phyloP scores from a whole-genome alignment of 345 rosid genomes.

The Aethionema arabicum region DNA sequence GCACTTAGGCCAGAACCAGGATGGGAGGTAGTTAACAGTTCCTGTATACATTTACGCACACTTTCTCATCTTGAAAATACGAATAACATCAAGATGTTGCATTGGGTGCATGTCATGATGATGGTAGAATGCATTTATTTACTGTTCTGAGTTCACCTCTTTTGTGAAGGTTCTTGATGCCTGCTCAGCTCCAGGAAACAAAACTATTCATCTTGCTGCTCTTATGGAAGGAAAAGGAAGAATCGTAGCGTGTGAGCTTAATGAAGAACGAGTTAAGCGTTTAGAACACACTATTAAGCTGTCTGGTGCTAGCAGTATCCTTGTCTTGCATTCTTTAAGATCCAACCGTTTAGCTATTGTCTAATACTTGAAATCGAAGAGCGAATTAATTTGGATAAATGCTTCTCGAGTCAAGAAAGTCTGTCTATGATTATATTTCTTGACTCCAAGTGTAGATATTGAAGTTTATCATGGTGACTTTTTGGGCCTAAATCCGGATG shows the following conservation, averaged over 20 bases:
- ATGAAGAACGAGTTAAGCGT: slow-evolving; percentile 64
- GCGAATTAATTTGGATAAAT: neutral
- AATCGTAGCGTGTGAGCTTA: slow-evolving; percentile 78
- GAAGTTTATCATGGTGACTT: slow-evolving; percentile 55
- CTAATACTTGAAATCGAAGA: slow-evolving; percentile 10
- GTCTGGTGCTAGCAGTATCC: slow-evolving; percentile 90
- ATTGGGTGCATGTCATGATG: slow-evolving; percentile 13
- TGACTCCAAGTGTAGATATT: slow-evolving; percentile 48
- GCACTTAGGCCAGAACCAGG: slow-evolving; percentile 75
- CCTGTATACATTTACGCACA: neutral
- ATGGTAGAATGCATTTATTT: slow-evolving; percentile 5
- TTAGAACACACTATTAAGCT: slow-evolving; percentile 69
- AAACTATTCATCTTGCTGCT: slow-evolving; percentile 94
- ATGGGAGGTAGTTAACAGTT: slow-evolving; percentile 61
- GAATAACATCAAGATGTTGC: neutral
- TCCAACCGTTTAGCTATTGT: slow-evolving; percentile 11
- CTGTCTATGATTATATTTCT: slow-evolving; percentile 29
- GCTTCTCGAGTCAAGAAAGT: neutral
- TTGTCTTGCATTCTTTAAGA: slow-evolving; percentile 28
- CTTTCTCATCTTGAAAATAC: slow-evolving; percentile 4
- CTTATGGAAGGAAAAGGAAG: slow-evolving; percentile 81
- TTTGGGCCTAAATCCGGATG: slow-evolving; percentile 61
- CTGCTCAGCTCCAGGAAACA: slow-evolving; percentile 98
- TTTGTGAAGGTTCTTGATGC: slow-evolving; percentile 88
- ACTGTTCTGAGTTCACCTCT: slow-evolving; percentile 25